These are phyloP conservation scores for Geranium brycei DNA, from an alignment of 345 rosid genomes.

Conservation along the genomic window DNA sequence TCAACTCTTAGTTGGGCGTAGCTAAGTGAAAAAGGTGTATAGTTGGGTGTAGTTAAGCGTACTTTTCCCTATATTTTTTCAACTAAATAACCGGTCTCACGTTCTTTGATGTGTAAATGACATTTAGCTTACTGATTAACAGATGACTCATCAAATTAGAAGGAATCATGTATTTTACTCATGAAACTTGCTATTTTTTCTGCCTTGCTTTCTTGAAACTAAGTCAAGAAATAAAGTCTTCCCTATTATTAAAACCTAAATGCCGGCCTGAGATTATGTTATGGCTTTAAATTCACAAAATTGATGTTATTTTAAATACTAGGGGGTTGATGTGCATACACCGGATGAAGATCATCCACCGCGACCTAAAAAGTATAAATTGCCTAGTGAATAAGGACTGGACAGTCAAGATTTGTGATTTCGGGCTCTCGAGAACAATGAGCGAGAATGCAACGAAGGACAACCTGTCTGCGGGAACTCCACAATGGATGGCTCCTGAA, in stretches of 20 bases:
- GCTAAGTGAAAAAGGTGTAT: no score
- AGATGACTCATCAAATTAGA: no score
- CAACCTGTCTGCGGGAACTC: conserved; percentile 88
- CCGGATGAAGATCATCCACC: conserved; percentile 88
- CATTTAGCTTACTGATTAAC: no score
- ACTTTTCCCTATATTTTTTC: no score
- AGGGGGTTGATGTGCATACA: conserved; percentile 99
- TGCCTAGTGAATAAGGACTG: conserved; percentile 84
- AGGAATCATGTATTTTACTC: no score
- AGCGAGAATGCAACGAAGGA: conserved; percentile 53
- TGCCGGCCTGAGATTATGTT: no score
- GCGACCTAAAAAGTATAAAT: conserved; percentile 77
- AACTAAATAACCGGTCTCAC: no score
- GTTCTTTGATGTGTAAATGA: no score
- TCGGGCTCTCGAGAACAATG: conserved; percentile 90
- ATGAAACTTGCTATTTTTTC: background rate
- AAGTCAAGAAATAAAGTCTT: no score
- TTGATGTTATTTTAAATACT: background rate
- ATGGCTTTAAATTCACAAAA: background rate
- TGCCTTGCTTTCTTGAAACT: background rate
- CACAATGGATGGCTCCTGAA: conserved; percentile 99
- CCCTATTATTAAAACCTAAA: background rate
- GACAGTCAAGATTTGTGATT: conserved; percentile 90
- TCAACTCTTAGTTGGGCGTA: no score
- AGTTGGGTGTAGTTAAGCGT: no score